A percentile compares a stretch with the other conserved stretches of the same genome.
These are phyloP conservation scores for Colletotrichum cereale DNA, from an alignment of 2,329 filamentous ascomycete species.

Conservation along the genomic window DNA sequence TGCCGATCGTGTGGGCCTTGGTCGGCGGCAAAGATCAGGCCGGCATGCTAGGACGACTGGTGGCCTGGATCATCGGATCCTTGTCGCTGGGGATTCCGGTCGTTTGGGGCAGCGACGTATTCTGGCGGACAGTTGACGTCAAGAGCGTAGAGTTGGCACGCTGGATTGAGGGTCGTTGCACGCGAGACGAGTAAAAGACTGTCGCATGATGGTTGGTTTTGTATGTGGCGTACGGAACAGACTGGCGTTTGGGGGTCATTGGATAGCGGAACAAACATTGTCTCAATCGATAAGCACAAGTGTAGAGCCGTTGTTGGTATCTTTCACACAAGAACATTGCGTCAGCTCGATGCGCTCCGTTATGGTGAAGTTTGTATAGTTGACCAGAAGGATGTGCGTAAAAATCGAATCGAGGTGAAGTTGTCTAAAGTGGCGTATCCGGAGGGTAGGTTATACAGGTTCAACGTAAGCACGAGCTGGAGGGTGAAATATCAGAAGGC, in stretches of 20 bases:
- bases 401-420: not conserved
- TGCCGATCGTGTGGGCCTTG: slow-evolving; percentile 42
- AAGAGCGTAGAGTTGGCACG: slow-evolving; percentile 58
- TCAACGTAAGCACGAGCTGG: not conserved
- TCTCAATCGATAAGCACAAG: slow-evolving; percentile 11
- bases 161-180: slow-evolving; percentile 57
- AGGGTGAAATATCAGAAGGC: too few relatives aligned
- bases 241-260: slow-evolving; percentile 20
- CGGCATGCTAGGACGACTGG: slow-evolving; percentile 49
- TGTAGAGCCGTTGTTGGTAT: slow-evolving; percentile 9
- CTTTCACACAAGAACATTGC: not conserved
- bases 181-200: slow-evolving; percentile 23
- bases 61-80: slow-evolving; percentile 55
- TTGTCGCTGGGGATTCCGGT: slow-evolving; percentile 51
- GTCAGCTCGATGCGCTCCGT: not conserved
- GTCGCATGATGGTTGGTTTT: not conserved
- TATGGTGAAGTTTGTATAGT: not conserved
- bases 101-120: slow-evolving; percentile 69
- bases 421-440: not conserved
- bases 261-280: slow-evolving; percentile 6
- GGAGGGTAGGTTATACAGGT: not conserved
- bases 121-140: slow-evolving; percentile 69
- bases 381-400: not conserved
- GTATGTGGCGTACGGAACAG: not conserved
- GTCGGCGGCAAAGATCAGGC: slow-evolving; percentile 49